Conservation (phyloP, 768 basidiomycete genomes). For the Termitomyces sp. region DNA sequence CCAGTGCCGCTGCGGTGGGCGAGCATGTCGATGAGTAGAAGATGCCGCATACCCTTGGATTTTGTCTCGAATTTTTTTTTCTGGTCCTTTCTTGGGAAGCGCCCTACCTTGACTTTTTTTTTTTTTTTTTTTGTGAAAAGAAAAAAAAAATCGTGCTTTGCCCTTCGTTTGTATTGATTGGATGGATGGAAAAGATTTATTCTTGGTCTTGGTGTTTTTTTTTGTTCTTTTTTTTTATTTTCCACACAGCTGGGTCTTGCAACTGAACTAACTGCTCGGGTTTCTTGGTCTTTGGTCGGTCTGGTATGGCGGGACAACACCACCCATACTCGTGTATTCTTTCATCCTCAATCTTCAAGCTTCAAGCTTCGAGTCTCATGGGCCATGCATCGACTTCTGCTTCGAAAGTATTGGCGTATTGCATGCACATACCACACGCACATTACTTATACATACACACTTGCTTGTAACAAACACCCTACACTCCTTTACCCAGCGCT, state of each 20-base stretch:
- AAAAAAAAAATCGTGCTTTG: not conserved
- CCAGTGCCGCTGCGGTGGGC: not conserved
- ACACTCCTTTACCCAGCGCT: not conserved
- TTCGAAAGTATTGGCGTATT: slow-evolving; percentile 1
- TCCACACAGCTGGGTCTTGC: not conserved
- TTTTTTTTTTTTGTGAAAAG: not conserved
- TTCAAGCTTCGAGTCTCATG: not conserved
- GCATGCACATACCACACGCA: slow-evolving; percentile 4
- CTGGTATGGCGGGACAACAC: not conserved
- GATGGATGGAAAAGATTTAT: not conserved
- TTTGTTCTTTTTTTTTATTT: too few species aligned
- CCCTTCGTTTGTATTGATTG: not conserved
- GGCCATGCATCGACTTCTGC: not conserved
- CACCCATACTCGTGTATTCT: not conserved
- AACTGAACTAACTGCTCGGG: not conserved
- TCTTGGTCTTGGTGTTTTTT: not conserved
- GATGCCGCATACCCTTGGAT: not conserved
- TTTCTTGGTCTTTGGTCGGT: not conserved
- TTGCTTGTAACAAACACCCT: not conserved
- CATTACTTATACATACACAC: not conserved
- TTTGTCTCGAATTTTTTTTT: not conserved
- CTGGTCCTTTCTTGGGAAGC: too few species aligned
- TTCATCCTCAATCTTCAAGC: not conserved
- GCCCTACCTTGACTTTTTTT: not conserved
- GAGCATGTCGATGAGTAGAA: not conserved